Base-by-base conservation (phyloP, 306 rosid genomes). In the Prinsepia uniflora region DNA sequence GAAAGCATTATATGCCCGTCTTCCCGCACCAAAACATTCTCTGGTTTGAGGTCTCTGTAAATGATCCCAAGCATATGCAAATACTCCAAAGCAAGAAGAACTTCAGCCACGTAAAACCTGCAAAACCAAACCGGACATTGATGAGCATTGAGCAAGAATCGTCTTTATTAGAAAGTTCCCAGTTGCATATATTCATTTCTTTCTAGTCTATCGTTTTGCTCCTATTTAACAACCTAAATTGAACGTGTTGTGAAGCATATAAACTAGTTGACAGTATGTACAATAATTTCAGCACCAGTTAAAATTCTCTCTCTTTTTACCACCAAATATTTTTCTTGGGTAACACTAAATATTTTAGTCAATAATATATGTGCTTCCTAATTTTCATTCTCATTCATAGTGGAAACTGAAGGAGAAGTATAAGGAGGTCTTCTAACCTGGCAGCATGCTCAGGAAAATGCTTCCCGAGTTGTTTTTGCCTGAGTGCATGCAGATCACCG, bases 91-190 rank as follows among this genome's bases (percentile, higher is more conserved):
- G 98, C 92, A 77, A 94, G 97, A 75, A 94, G 97, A 75, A 94
- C 97, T 84, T 94, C 98, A 24, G 98, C 96, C 81, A 86, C 97
- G 76, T 94, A 94, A 81, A 94, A 94, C 89, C 98, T 94, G 90
- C 75, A 80, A 61, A 60, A 17, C 14, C 72, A 77, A 6, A 19
- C 53, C 13, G 55, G 68, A 57, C 43, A 78, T 67, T 64, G 75
- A 49, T 50, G 41, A 61, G 44, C 75, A 41, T 45, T 50, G 41
- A 61, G 44, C 75, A 41, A 63, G 15, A 63, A 74, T 48, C 34
- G 67, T 43, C 42, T 54, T 24, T 34, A 57, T 44, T 6, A 56
- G 45, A 24, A 56, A 5, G 44, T 42, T 44, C 48, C 8, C 64
- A 43, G 6, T 24, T 20, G 22, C 42, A 18, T 17, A 55, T 22